Evolutionary conservation across 768 basidiomycete genomes (phyloP), one percentile per base, ranked within the genome.

Genomic region (Termitomyces sp.): DNA sequence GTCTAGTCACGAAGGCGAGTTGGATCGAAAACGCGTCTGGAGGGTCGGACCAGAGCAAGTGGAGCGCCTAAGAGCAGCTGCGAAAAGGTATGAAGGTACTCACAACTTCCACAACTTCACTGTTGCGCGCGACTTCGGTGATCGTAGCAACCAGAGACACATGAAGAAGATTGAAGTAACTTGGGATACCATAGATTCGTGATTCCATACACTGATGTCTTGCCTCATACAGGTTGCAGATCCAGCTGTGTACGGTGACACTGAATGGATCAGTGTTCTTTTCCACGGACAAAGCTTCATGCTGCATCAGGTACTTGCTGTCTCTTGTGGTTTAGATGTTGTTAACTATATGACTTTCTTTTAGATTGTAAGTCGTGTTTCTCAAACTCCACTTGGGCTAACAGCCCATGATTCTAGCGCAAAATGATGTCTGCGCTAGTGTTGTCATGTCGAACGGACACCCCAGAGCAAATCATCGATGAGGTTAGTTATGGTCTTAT

Each of bases 81-180:
- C 85, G 5, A 73, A 76, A 50, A 82, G 77, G 63, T 98, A 85
- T 64, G 80, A 89, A 60, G 95, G 91, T 7, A 91, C 92, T 2
- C 94, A 97, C 70, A 98, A 98, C 69, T 99, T 96, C 70, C 94
- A 97, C 70, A 98, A 98, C 66, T 98, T 95, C 64, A 98, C 97
- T 0, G 84, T 98, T 49, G 90, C 85, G 2, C 84, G 89, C 43
- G 91, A 91, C 45, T 94, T 89, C 69, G 72, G 79, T 5, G 96
- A 98, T 67, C 78, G 83, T 18, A 91, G 89, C 55, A 88, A 88
- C 61, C 81, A 87, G 62, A 78, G 97, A n/a, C 80, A 83, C 67
- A 95, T 99, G 87, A 91, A 92, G 62, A 81, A 77, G 49, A 84
- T 98, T 2, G 86, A 92, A 70, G 96, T 91, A 15, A 49, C 66